phyloP scores from a whole-genome alignment of 2,329 filamentous ascomycete genomes.

The Alternaria panax region DNA sequence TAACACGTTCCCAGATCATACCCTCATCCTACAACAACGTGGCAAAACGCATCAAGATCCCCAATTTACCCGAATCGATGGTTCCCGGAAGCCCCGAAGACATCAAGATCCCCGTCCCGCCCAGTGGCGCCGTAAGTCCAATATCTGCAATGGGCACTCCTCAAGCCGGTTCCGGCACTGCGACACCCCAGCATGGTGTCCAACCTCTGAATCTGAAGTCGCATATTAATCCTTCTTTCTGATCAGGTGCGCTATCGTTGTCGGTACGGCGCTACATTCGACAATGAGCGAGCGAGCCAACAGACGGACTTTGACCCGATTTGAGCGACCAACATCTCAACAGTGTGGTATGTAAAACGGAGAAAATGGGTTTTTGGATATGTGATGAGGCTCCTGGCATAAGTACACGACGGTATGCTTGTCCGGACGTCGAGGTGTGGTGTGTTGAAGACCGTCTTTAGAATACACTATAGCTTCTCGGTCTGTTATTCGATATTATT shows the following conservation, averaged over 20 bases:
- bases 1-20: conserved; percentile 69
- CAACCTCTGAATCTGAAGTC: conserved; percentile 14
- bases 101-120: conserved; percentile 77
- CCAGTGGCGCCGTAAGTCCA: conserved; percentile 59
- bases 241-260: conserved; percentile 18
- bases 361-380: background rate
- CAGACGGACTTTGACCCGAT: conserved; percentile 28
- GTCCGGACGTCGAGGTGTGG: background rate
- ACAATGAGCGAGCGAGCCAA: conserved; percentile 33
- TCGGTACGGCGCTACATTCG: conserved; percentile 28
- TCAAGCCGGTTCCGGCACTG: conserved; percentile 18
- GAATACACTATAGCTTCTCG: conserved; percentile 1
- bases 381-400: background rate
- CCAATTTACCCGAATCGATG: conserved; percentile 68
- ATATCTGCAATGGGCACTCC: conserved; percentile 52
- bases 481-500: conserved; percentile 1
- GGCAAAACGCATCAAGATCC: conserved; percentile 88
- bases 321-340: background rate
- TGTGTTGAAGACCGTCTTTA: conserved; percentile 1
- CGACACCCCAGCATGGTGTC: conserved; percentile 6
- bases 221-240: conserved; percentile 14
- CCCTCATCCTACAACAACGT: conserved; percentile 97
- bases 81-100: conserved; percentile 82
- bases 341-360: background rate
- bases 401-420: background rate